Evolutionary conservation across 2,329 filamentous ascomycete genomes (phyloP).

Genomic region (Ascochyta rabiei): DNA sequence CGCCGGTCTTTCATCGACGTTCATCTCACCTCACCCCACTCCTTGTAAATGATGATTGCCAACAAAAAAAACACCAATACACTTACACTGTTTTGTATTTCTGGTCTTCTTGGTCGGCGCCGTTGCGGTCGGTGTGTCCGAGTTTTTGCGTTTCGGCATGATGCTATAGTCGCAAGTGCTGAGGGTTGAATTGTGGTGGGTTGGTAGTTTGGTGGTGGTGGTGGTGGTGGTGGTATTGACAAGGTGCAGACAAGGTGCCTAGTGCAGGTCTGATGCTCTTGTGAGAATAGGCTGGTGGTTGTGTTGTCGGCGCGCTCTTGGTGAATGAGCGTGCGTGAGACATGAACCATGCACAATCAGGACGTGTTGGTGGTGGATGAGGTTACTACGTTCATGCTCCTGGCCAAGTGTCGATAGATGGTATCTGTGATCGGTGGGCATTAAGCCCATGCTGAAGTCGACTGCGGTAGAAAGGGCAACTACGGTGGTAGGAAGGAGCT

Average conservation of each 20-base stretch:
- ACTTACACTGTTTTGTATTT: slow-evolving; percentile 3
- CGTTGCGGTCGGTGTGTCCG: background rate
- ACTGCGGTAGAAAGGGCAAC: background rate
- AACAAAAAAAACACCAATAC: no score
- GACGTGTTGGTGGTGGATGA: background rate
- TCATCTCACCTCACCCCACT: background rate
- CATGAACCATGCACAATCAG: background rate
- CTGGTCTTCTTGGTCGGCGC: background rate
- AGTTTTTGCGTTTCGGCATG: slow-evolving; percentile 10
- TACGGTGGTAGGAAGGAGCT: background rate
- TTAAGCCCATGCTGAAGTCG: background rate
- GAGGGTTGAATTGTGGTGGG: background rate
- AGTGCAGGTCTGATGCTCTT: background rate
- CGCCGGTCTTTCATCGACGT: background rate
- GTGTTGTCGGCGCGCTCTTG: background rate
- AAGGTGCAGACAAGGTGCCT: background rate
- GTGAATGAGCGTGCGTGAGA: slow-evolving; percentile 1
- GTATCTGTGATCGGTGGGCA: background rate
- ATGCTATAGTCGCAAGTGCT: background rate
- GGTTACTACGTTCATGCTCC: background rate
- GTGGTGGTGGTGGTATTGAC: background rate
- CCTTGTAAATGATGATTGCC: background rate
- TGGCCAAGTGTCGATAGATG: background rate
- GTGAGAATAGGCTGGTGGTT: background rate
- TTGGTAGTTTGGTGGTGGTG: no score